These are phyloP conservation scores for Peniophora sp. DNA, from an alignment of 1,284 basidiomycete species.

Conservation along the genomic window DNA sequence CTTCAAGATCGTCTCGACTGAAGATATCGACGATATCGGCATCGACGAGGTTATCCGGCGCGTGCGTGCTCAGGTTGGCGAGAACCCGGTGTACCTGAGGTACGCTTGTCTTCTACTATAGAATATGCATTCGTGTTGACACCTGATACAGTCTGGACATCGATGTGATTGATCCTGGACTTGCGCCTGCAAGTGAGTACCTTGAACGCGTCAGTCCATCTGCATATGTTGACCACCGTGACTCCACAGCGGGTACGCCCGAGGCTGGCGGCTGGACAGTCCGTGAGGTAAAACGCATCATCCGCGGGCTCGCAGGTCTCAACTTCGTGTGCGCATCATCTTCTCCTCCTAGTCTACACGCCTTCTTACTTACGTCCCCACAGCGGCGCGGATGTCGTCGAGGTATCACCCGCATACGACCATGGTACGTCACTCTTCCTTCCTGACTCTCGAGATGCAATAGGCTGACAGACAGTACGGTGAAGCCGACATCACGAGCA, in stretches of 20 bases:
- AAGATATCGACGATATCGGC: slow-evolving; percentile 70
- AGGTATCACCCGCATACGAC: slow-evolving; percentile 75
- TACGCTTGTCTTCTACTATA: slow-evolving; percentile 14
- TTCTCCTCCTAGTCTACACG: background rate
- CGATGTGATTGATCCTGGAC: slow-evolving; percentile 72
- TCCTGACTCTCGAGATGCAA: background rate
- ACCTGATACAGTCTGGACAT: slow-evolving; percentile 50
- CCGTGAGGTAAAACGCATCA: slow-evolving; percentile 73
- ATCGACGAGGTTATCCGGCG: slow-evolving; percentile 50
- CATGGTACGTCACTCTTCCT: slow-evolving; percentile 30
- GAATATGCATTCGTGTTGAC: slow-evolving; percentile 1
- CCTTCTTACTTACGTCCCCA: background rate
- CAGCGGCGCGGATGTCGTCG: slow-evolving; percentile 70
- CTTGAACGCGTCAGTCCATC: background rate
- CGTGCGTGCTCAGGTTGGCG: slow-evolving; percentile 57
- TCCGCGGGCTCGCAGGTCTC: slow-evolving; percentile 68
- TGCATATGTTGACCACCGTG: background rate
- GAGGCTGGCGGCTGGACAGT: slow-evolving; percentile 79
- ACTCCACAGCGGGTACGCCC: slow-evolving; percentile 60
- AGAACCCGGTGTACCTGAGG: slow-evolving; percentile 72
- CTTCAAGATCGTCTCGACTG: slow-evolving; percentile 62
- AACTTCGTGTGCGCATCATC: slow-evolving; percentile 59
- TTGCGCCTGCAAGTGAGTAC: slow-evolving; percentile 69
- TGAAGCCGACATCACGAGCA: slow-evolving; percentile 58
- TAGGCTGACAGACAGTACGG: background rate